phyloP scores from a whole-genome alignment of 2,329 filamentous ascomycete genomes.

The Chalaropsis thielavioides region DNA sequence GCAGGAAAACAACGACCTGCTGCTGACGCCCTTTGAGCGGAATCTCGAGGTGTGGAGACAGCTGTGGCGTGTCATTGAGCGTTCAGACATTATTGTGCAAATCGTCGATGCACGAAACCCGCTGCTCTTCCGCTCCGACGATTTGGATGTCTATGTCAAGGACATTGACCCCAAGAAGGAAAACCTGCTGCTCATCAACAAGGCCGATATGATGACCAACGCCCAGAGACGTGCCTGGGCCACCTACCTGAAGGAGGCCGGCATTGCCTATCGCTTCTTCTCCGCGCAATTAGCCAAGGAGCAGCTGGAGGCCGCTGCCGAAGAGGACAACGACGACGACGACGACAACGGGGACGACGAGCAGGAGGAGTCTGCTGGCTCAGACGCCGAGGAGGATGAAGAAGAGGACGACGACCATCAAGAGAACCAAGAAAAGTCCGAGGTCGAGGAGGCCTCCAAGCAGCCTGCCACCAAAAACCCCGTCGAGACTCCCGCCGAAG shows the following conservation, averaged over 20 bases:
- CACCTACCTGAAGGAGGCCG: conserved; percentile 63
- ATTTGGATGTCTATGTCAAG: conserved; percentile 87
- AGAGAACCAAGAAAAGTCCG: conserved; percentile 22
- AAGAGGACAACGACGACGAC: conserved; percentile 36
- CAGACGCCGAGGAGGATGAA: conserved; percentile 21
- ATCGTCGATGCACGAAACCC: conserved; percentile 97
- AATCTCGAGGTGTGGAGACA: conserved; percentile 98
- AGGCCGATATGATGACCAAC: conserved; percentile 95
- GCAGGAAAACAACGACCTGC: conserved; percentile 81
- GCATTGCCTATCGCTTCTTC: conserved; percentile 90
- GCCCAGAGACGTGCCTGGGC: conserved; percentile 76
- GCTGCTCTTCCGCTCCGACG: conserved; percentile 82
- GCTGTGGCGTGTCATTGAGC: conserved; percentile 93
- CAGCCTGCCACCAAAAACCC: conserved; percentile 10
- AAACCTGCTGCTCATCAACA: conserved; percentile 90
- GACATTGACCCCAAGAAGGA: conserved; percentile 77
- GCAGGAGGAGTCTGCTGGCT: no score
- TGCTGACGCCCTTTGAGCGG: conserved; percentile 96
- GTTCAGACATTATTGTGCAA: conserved; percentile 89
- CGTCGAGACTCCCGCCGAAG: conserved; percentile 19
- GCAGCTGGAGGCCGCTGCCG: conserved; percentile 51
- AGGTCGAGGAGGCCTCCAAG: conserved; percentile 20
- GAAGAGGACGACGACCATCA: conserved; percentile 16
- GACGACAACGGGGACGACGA: conserved; percentile 22
- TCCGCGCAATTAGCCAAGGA: conserved; percentile 87